These are phyloP conservation scores for Lactifluus volemus DNA, from an alignment of 768 basidiomycete genomes.

Conservation along the genomic window DNA sequence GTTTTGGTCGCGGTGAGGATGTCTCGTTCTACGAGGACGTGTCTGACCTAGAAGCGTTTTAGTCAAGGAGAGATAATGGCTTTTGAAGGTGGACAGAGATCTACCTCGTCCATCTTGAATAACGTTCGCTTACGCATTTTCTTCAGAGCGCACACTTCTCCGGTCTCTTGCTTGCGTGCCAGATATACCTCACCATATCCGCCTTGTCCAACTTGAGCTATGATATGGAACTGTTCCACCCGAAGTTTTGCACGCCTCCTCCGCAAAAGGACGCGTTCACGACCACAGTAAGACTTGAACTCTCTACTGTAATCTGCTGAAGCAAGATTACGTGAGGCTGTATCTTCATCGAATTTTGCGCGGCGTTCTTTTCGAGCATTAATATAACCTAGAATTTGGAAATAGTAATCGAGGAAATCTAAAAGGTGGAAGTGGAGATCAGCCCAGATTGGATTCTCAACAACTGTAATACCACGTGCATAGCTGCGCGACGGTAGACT, in stretches of 20 bases:
- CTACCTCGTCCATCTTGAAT: conserved; percentile 96
- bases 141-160: conserved; percentile 95
- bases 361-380: conserved; percentile 80
- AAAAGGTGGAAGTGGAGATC: conserved; percentile 7
- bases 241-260: conserved; percentile 87
- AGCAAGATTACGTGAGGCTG: conserved; percentile 52
- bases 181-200: conserved; percentile 98
- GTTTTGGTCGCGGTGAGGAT: conserved; percentile 96
- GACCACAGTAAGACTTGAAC: conserved; percentile 86
- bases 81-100: conserved; percentile 4
- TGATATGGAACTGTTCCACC: conserved; percentile 95
- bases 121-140: conserved; percentile 94
- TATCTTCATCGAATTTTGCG: conserved; percentile 75
- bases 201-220: conserved; percentile 97
- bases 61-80: not conserved
- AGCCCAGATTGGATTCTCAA: not conserved
- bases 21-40: conserved; percentile 95
- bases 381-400: conserved; percentile 87
- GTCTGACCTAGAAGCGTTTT: conserved; percentile 61
- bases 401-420: conserved; percentile 99
- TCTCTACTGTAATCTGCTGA: conserved; percentile 58
- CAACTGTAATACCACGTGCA: conserved; percentile 44
- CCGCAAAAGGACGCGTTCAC: conserved; percentile 88
- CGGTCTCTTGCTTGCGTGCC: conserved; percentile 90
- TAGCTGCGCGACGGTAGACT: conserved; percentile 94